Evolutionary conservation across 345 rosid genomes (phyloP), one percentile per base, ranked within the genome.

Genomic region (Populus alba): DNA sequence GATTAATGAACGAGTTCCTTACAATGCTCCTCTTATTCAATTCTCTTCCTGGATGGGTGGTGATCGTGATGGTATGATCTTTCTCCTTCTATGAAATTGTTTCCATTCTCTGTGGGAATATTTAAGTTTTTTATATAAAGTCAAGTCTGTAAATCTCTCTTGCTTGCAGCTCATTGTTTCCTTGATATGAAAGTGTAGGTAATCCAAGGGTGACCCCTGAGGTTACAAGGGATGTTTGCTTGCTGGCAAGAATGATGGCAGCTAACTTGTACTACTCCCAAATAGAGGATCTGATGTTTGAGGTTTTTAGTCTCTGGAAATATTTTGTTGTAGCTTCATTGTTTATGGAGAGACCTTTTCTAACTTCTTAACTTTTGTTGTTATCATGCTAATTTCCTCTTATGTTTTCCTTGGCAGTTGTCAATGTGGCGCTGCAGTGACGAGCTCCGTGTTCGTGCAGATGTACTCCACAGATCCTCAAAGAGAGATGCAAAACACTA

Each of bases 21-120:
- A 97, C 81, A 97, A 97, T 84, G 99, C 98, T 7, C 99, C 99
- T 29, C 88, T 97, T 35, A 97, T 97, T 78, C 99, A 97, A 70
- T 97, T 97, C 86, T 94, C 99, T 72, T 97, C 99, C 23, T 97
- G 98, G 99, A 96, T 97, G 99, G 99, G 99, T 29, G 99, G 99
- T 62, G 98, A 97, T 81, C 99, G 98, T 75, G 99, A 97, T 85
- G 99, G 99, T 96, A 59, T 23, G 86, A 25, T 76, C 72, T 75
- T 76, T 73, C 75, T 66, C 82, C 41, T 77, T 62, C 31, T 41
- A 22, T 70, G 29, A 10, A 29, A 39, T 38, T 23, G 10, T 38
- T 70, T 43, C 16, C 47, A 7, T 27, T 55, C 29, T 7, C 22
- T 20, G n/a, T 55, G 29, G 29, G 15, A 59, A 23, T n/a, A n/a